Conservation (phyloP, 345 rosid species). For the Physaria fendleri region DNA sequence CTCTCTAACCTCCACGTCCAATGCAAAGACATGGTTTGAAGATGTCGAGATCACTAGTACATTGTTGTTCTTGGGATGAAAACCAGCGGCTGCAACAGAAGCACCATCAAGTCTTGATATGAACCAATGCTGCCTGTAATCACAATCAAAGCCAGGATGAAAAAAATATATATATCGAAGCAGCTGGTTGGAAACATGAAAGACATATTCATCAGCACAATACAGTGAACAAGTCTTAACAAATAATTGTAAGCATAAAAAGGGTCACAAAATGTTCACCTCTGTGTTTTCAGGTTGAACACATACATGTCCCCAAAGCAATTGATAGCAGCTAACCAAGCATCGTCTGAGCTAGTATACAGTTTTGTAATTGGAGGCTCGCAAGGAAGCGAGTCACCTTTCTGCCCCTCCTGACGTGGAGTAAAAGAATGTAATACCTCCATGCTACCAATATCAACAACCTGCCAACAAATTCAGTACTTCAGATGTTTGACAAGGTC, state of each 20-base stretch:
- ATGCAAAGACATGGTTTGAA: constrained; percentile 70
- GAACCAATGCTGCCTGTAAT: constrained; percentile 93
- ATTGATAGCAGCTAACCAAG: constrained; percentile 85
- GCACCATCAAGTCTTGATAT: constrained; percentile 87
- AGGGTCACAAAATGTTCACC: constrained; percentile 40
- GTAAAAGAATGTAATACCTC: constrained; percentile 55
- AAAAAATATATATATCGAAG: neutral
- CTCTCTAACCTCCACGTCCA: constrained; percentile 84
- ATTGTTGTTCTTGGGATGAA: constrained; percentile 61
- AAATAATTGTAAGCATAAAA: too few relatives aligned
- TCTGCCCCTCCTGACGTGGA: constrained; percentile 46
- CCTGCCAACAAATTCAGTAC: constrained; percentile 32
- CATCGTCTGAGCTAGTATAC: constrained; percentile 77
- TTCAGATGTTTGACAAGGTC: constrained; percentile 4
- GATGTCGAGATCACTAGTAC: constrained; percentile 72
- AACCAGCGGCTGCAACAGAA: constrained; percentile 90
- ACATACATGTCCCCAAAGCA: constrained; percentile 89
- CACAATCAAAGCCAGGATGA: neutral
- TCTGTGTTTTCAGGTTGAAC: constrained; percentile 66
- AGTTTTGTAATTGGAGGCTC: constrained; percentile 87
- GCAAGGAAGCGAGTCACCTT: constrained; percentile 37
- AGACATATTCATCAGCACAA: neutral
- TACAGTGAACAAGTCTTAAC: neutral
- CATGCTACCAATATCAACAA: constrained; percentile 58
- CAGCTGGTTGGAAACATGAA: neutral